Evolutionary conservation across 2,329 filamentous ascomycete genomes (phyloP), one percentile per base, ranked within the genome.

Genomic region (Phyllosticta paracitricarpa): DNA sequence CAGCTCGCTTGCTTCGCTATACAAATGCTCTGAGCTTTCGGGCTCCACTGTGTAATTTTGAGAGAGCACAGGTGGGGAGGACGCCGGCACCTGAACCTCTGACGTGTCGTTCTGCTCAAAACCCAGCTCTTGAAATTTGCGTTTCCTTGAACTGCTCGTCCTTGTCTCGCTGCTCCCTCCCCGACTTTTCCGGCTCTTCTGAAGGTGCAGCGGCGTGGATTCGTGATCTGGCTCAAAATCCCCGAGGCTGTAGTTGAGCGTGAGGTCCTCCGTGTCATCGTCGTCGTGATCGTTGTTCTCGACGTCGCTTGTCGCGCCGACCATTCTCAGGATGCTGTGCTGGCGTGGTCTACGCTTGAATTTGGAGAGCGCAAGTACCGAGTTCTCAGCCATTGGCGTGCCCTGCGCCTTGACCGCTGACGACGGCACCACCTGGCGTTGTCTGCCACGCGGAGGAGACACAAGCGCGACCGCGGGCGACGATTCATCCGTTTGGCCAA

Each of bases 161-260:
- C 26, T 65, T 61, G 14, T 61, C 61, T 58, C 60, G 17, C 40
- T 48, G 12, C n/a, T n/a, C 2, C n/a, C 25, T 51, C 25, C 56
- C 56, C 17, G 14, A 25, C 12, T 25, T 25, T 25, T 35, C 53
- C n/a, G 25, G 8, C 51, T 33, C 24, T 28, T 48, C n/a, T 51
- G 35, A 22, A 80, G 73, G 62, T 84, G 81, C 26, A 87, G 68
- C 3, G 87, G 86, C 6, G 87, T 89, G 17, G 85, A 87, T 73
- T 88, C 85, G 28, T 84, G 85, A 61, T 89, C 85, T 0, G 81
- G 86, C 58, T 77, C 80, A 68, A 84, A 87, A 65, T 76, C 72
- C 19, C 56, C 60, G 3, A 62, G 26, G 3, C 52, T 62, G 51
- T 61, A 57, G 51, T 61, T 60, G 77, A 80, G 64, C 74, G 75